phyloP scores from a whole-genome alignment of 352 stramenopile genomes.

The Globisporangium irregulare region DNA sequence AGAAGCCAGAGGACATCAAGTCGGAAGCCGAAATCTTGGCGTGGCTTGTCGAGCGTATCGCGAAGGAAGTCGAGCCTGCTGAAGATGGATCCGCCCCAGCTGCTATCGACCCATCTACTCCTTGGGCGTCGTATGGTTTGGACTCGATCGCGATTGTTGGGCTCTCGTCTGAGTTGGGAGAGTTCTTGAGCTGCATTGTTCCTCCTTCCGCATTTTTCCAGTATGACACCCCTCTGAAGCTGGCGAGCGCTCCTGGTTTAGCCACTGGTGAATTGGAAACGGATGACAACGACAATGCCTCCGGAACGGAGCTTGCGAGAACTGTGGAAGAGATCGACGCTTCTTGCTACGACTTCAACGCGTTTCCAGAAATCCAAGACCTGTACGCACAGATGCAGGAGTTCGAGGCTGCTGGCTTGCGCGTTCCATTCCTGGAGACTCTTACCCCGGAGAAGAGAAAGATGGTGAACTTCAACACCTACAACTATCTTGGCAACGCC shows the following conservation, averaged over 20 bases:
- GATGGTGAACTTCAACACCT: constrained; percentile 86
- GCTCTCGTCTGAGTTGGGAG: constrained; percentile 56
- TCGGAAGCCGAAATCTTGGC: constrained; percentile 65
- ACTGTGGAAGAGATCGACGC: constrained; percentile 61
- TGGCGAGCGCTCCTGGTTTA: constrained; percentile 53
- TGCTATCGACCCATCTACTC: constrained; percentile 50
- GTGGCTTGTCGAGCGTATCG: constrained; percentile 65
- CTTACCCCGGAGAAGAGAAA: constrained; percentile 64
- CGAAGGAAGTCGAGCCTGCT: constrained; percentile 35
- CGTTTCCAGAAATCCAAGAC: constrained; percentile 62
- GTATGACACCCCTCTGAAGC: constrained; percentile 59
- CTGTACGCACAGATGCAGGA: constrained; percentile 72
- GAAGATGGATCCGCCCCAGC: constrained; percentile 18
- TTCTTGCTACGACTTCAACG: constrained; percentile 63
- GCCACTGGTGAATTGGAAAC: constrained; percentile 49
- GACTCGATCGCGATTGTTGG: constrained; percentile 70
- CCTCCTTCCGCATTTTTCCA: constrained; percentile 69
- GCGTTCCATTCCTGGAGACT: constrained; percentile 67
- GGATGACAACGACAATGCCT: constrained; percentile 3
- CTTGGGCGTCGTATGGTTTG: constrained; percentile 61
- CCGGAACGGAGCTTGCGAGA: constrained; percentile 25
- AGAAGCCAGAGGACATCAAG: constrained; percentile 39
- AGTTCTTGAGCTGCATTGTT: constrained; percentile 69
- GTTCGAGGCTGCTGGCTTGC: constrained; percentile 65
- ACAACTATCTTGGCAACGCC: constrained; percentile 83